phyloP scores from a whole-genome alignment of 116 monocot species.

The Trichopus zeylanicus region DNA sequence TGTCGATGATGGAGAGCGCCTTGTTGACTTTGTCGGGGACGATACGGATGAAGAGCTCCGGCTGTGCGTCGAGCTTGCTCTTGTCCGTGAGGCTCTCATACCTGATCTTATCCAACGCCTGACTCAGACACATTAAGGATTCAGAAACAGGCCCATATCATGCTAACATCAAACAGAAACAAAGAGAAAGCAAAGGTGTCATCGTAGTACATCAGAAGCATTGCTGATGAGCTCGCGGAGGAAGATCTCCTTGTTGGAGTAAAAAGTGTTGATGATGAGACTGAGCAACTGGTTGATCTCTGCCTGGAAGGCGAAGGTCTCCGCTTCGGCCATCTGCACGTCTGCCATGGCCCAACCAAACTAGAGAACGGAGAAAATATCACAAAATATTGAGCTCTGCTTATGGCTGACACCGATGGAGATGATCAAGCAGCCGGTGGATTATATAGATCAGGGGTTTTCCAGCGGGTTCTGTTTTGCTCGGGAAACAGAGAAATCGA shows the following conservation, averaged over 20 bases:
- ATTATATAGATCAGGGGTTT: too few relatives aligned
- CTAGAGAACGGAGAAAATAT: too few relatives aligned
- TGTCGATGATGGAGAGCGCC: conserved; percentile 17
- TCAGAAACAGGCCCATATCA: neutral
- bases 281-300: conserved; percentile 23
- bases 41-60: conserved; percentile 17
- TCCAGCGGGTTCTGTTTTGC: too few relatives aligned
- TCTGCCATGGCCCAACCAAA: conserved; percentile 9
- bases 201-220: conserved; percentile 9
- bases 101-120: conserved; percentile 18
- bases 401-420: too few relatives aligned
- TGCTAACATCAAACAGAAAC: neutral
- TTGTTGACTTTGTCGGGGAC: conserved; percentile 21
- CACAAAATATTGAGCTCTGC: too few relatives aligned
- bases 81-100: conserved; percentile 17
- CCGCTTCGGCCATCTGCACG: conserved; percentile 13
- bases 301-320: conserved; percentile 19
- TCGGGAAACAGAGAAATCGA: too few relatives aligned
- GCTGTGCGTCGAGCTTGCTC: conserved; percentile 11
- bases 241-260: conserved; percentile 25
- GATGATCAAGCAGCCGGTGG: too few relatives aligned
- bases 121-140: too few relatives aligned
- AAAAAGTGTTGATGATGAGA: conserved; percentile 21
- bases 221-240: conserved; percentile 22
- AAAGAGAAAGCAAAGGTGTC: neutral